Evolutionary conservation across 768 basidiomycete species (phyloP), one percentile per base, ranked within the genome.

Genomic region (Leccinellum rugosiceps): DNA sequence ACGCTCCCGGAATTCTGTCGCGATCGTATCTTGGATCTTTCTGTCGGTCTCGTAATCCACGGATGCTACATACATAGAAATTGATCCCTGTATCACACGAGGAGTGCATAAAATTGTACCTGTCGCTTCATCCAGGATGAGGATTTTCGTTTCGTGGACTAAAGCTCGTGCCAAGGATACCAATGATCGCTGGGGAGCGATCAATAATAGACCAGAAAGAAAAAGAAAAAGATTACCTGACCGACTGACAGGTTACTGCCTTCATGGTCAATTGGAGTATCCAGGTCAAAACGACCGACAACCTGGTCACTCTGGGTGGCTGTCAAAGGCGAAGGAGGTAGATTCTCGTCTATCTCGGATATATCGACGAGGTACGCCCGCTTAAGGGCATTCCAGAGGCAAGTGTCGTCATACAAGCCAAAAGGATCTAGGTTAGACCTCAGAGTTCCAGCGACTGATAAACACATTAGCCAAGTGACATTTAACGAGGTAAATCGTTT

Each of bases 371-470:
- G 81, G 72, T 94, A 87, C 1, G 93, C 83, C 25, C 93, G 87
- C 67, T 83, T 87, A 49, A 97, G 75, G 4, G 95, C 92, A 64
- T 96, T 93, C 87, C 91, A 94, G 19, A 97, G 79, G 23, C 80
- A 79, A 21, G 83, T 84, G 68, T 96, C 94, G 60, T 90, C 88
- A 60, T 90, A 83, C 46, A 83, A 72, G 50, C 82, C 85, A 74
- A 96, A 95, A 0, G 95, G 95, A 69, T 97, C 95, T 4, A 97
- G 83, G 68, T 98, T 97, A 45, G 83, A 83, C 50, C 94, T 81
- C 21, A 96, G 72, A 1, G 90, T 92, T 52, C 91, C 92, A 15
- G 87, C 88, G 74, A 91, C 86, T 79, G 23, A 21, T 3, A 50
- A 55, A 28, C 10, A 13, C 6, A 17, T 70, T 30, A 68, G 55